Percentiles rank a stretch among this genome's conserved stretches.
These are phyloP conservation scores for Pontederia paniculata DNA, from an alignment of 176 grass and related monocot species.

Conservation along the genomic window DNA sequence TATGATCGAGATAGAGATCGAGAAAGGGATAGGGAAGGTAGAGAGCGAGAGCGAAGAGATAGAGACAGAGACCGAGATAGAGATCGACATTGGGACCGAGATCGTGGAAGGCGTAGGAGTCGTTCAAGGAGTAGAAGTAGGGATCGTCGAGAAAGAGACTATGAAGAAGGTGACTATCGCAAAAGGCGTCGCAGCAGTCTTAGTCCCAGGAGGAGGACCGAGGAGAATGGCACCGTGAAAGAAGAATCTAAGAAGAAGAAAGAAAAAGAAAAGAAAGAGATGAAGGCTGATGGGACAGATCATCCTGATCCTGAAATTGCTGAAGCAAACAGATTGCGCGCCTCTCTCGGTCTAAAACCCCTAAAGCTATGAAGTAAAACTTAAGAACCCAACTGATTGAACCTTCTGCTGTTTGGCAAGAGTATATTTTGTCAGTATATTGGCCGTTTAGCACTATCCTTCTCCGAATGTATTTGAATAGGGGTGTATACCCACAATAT, in stretches of 20 bases:
- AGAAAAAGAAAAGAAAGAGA: slow-evolving; percentile 60
- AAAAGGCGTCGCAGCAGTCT: slow-evolving; percentile 42
- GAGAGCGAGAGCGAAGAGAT: slow-evolving; percentile 21
- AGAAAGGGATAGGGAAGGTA: slow-evolving; percentile 41
- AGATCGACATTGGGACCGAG: slow-evolving; percentile 53
- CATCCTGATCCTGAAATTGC: slow-evolving; percentile 57
- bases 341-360: slow-evolving; percentile 51
- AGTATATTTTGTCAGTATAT: no score
- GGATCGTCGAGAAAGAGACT: slow-evolving; percentile 48
- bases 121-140: slow-evolving; percentile 57
- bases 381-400: no score
- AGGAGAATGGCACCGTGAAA: slow-evolving; percentile 21
- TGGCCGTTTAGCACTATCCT: no score
- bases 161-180: slow-evolving; percentile 53
- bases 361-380: slow-evolving; percentile 11
- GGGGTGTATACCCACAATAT: no score
- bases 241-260: slow-evolving; percentile 51
- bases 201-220: slow-evolving; percentile 38
- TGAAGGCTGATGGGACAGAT: slow-evolving; percentile 42
- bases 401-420: no score
- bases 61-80: slow-evolving; percentile 38
- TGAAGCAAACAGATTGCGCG: slow-evolving; percentile 57
- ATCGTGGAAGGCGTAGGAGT: slow-evolving; percentile 39
- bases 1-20: slow-evolving; percentile 26
- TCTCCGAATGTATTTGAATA: no score